These are phyloP conservation scores for Poa pratensis DNA, from an alignment of 176 grass and related monocot genomes.

Conservation along the genomic window DNA sequence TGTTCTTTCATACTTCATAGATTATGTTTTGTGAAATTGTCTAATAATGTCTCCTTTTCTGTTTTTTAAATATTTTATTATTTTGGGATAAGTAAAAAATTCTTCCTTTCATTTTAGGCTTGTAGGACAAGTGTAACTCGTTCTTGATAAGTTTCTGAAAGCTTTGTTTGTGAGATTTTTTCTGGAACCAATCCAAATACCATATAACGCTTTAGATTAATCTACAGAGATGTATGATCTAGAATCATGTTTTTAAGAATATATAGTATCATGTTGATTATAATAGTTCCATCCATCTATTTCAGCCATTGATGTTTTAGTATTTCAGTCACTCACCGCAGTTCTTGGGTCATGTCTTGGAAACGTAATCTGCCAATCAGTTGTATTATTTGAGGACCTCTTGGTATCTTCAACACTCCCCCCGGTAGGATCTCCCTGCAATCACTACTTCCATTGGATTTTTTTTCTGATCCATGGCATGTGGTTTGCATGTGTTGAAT, in stretches of 20 bases:
- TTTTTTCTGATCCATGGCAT: slow-evolving; percentile 29
- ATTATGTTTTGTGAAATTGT: slow-evolving; percentile 1
- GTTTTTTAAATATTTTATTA: background rate
- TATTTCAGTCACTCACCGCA: slow-evolving; percentile 84
- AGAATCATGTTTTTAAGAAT: slow-evolving; percentile 10
- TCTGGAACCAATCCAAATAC: slow-evolving; percentile 1
- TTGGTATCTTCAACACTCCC: slow-evolving; percentile 87
- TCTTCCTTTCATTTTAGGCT: slow-evolving; percentile 16
- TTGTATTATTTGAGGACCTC: slow-evolving; percentile 94
- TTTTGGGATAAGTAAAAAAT: slow-evolving; percentile 1
- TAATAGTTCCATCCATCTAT: slow-evolving; percentile 31
- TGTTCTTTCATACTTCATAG: background rate
- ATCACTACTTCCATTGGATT: slow-evolving; percentile 23
- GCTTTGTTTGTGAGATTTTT: slow-evolving; percentile 1
- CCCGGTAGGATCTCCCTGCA: slow-evolving; percentile 58
- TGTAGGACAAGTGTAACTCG: background rate
- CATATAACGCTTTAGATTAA: slow-evolving; percentile 1
- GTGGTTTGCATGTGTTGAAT: slow-evolving; percentile 31
- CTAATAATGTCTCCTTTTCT: slow-evolving; percentile 1
- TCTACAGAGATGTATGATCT: slow-evolving; percentile 17
- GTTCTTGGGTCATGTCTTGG: slow-evolving; percentile 77
- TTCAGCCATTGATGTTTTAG: slow-evolving; percentile 58
- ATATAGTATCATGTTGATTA: slow-evolving; percentile 27
- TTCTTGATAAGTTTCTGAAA: slow-evolving; percentile 2
- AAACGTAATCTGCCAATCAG: slow-evolving; percentile 62